Percentiles rank a stretch among this genome's conserved stretches.
These are phyloP conservation scores for Helicocarpus griseus DNA, from an alignment of 2,329 filamentous ascomycete species.

Conservation along the genomic window DNA sequence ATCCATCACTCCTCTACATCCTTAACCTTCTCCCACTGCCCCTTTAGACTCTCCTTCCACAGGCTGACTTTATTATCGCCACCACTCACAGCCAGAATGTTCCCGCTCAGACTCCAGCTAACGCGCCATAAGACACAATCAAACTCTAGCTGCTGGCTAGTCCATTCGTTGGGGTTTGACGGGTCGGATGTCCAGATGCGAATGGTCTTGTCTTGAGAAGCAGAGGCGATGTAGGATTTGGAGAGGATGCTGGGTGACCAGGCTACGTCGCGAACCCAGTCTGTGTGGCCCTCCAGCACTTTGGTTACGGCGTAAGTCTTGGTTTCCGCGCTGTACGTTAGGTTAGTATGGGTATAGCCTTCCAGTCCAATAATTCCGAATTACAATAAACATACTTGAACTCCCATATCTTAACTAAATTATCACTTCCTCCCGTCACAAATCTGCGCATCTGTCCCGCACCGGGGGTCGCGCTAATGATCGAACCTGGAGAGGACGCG, in stretches of 20 bases:
- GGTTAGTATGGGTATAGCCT: no score
- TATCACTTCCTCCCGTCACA: conserved; percentile 91
- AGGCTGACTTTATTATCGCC: conserved; percentile 94
- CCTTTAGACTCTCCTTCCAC: conserved; percentile 97
- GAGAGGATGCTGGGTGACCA: conserved; percentile 93
- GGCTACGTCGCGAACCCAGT: conserved; percentile 96
- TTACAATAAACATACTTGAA: conserved; percentile 48
- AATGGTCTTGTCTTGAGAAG: conserved; percentile 93
- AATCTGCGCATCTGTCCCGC: conserved; percentile 65
- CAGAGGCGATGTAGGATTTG: conserved; percentile 93
- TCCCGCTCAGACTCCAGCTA: conserved; percentile 95
- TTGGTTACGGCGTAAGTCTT: conserved; percentile 44
- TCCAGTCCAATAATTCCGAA: background rate
- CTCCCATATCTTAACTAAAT: conserved; percentile 85
- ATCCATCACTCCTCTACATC: conserved; percentile 70
- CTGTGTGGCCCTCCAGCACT: conserved; percentile 68
- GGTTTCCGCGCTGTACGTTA: conserved; percentile 35
- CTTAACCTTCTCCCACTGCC: conserved; percentile 96
- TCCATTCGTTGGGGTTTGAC: conserved; percentile 63
- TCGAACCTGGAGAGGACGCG: conserved; percentile 69
- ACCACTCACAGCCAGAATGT: conserved; percentile 86
- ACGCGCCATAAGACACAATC: conserved; percentile 90
- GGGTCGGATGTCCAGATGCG: conserved; percentile 86
- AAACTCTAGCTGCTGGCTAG: conserved; percentile 74
- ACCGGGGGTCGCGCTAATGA: conserved; percentile 62